phyloP scores from a whole-genome alignment of 768 basidiomycete genomes.

The Tephrocybe sp. region DNA sequence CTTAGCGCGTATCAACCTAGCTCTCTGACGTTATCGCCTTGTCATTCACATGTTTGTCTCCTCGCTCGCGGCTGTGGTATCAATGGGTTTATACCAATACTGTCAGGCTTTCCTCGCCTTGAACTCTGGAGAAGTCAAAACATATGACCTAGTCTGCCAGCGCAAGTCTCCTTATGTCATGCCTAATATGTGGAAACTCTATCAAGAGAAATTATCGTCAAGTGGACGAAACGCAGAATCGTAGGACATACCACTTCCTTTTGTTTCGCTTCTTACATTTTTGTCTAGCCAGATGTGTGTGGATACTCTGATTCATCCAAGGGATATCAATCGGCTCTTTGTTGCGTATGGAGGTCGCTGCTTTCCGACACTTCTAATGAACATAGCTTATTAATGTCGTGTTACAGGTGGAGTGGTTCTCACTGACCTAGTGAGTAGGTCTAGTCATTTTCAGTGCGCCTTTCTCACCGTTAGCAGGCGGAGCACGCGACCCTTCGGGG shows the following conservation, averaged over 20 bases:
- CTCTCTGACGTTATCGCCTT: slow-evolving; percentile 62
- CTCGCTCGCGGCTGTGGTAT: slow-evolving; percentile 2
- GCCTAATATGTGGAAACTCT: slow-evolving; percentile 75
- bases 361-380: too few species aligned
- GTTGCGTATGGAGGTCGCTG: slow-evolving; percentile 78
- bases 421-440: slow-evolving; percentile 50
- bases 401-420: slow-evolving; percentile 58
- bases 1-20: slow-evolving; percentile 33
- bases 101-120: slow-evolving; percentile 48
- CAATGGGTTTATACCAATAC: slow-evolving; percentile 16
- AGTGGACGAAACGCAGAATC: slow-evolving; percentile 33
- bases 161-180: slow-evolving; percentile 66
- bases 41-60: slow-evolving; percentile 66
- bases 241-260: slow-evolving; percentile 24
- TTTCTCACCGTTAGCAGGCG: slow-evolving; percentile 28
- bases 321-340: slow-evolving; percentile 71
- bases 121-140: slow-evolving; percentile 60
- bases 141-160: slow-evolving; percentile 74
- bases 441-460: neutral
- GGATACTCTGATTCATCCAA: slow-evolving; percentile 67
- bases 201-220: slow-evolving; percentile 56
- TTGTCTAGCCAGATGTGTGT: slow-evolving; percentile 46
- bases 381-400: neutral
- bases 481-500: slow-evolving; percentile 54
- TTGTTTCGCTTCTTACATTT: neutral